Conservation (phyloP, 2,329 filamentous ascomycete species). For the Neofusicoccum sp. region DNA sequence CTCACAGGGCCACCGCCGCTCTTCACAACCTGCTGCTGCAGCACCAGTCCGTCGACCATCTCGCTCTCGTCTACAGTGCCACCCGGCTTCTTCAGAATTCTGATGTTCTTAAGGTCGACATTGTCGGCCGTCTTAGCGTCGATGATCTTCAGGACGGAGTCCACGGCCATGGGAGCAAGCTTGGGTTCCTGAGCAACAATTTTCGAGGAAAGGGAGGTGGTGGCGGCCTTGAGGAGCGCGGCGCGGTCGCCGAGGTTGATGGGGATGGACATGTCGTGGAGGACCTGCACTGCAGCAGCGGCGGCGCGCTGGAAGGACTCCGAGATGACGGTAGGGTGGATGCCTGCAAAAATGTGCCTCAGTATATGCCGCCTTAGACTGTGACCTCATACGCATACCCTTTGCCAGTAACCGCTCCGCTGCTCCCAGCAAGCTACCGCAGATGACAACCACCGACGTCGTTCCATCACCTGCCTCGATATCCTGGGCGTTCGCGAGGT, state of each 20-base stretch:
- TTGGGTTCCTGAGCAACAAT: constrained; percentile 98
- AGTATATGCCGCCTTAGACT: constrained; percentile 20
- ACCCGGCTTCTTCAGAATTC: constrained; percentile 95
- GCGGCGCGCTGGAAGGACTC: constrained; percentile 96
- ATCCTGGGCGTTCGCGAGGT: constrained; percentile 94
- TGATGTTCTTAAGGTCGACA: constrained; percentile 92
- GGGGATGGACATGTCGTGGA: constrained; percentile 94
- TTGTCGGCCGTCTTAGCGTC: constrained; percentile 95
- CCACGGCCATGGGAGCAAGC: constrained; percentile 96
- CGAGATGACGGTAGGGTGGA: constrained; percentile 96
- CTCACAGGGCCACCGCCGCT: constrained; percentile 83
- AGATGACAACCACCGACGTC: constrained; percentile 96
- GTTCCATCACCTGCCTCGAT: constrained; percentile 98
- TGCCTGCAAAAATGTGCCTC: constrained; percentile 44
- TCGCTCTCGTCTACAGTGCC: constrained; percentile 98
- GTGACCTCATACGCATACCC: constrained; percentile 47
- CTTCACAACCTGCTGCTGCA: constrained; percentile 92
- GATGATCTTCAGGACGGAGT: constrained; percentile 93
- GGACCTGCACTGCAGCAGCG: constrained; percentile 79
- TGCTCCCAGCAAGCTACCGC: constrained; percentile 88
- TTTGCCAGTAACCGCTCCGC: constrained; percentile 88
- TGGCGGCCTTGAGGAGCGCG: constrained; percentile 91
- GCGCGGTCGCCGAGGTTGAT: constrained; percentile 84
- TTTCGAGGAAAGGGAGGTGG: constrained; percentile 95
- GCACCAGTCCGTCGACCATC: constrained; percentile 88